Evolutionary conservation across 176 grass and related monocot genomes (phyloP).

Genomic region (Oryza officinalis): DNA sequence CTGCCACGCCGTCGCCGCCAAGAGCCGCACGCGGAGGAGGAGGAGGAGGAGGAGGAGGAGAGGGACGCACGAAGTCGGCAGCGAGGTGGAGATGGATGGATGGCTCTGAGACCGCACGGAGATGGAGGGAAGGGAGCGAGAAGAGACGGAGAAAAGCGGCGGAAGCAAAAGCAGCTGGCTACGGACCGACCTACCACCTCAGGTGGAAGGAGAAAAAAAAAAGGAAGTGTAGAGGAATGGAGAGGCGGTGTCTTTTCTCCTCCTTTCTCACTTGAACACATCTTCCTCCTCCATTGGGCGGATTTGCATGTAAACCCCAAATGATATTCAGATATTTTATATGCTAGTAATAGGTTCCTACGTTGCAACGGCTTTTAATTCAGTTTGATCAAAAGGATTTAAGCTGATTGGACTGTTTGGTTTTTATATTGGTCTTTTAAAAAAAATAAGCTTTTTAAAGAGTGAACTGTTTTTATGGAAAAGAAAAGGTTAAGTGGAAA

Average conservation of each 20-base stretch:
- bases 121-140: not conserved
- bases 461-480: no score
- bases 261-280: not conserved
- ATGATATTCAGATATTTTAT: no score
- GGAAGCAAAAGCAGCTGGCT: not conserved
- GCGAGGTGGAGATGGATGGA: not conserved
- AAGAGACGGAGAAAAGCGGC: conserved; percentile 3
- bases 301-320: no score
- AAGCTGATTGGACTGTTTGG: no score
- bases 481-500: no score
- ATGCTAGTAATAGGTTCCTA: no score
- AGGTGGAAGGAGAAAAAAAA: not conserved
- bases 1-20: not conserved
- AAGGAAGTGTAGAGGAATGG: not conserved
- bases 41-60: not conserved
- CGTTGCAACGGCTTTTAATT: no score
- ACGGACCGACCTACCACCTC: conserved; percentile 15
- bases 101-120: not conserved
- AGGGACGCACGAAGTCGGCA: not conserved
- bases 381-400: no score
- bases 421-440: no score
- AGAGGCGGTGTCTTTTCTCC: not conserved
- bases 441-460: no score
- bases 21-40: conserved; percentile 11
- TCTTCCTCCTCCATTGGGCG: no score